Conservation (phyloP, 768 basidiomycete genomes). For the Pulveroboletus sp. region DNA sequence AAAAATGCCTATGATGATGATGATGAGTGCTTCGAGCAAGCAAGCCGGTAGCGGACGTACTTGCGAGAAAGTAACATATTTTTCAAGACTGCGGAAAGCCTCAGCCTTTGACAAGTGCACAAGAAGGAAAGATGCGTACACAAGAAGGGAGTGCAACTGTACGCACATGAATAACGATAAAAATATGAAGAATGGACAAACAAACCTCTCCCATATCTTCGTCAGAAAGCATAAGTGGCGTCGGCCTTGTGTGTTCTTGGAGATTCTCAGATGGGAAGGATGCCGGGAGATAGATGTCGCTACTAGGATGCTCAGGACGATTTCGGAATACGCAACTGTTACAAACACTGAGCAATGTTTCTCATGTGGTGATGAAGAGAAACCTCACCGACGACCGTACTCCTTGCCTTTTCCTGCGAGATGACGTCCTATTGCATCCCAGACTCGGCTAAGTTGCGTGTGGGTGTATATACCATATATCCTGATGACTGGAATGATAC, state of each 20-base stretch:
- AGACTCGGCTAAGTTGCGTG: constrained; percentile 44
- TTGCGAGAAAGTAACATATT: constrained; percentile 32
- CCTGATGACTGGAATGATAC: constrained; percentile 36
- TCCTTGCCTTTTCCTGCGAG: constrained; percentile 45
- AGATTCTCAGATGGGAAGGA: constrained; percentile 45
- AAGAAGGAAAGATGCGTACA: constrained; percentile 37
- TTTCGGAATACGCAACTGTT: constrained; percentile 47
- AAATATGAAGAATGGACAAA: neutral
- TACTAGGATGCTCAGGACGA: constrained; percentile 30
- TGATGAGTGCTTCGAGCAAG: constrained; percentile 36
- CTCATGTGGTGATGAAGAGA: neutral
- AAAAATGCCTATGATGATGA: constrained; percentile 18
- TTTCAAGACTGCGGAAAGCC: constrained; percentile 36
- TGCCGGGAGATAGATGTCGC: constrained; percentile 48
- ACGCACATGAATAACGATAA: neutral
- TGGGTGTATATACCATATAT: constrained; percentile 53
- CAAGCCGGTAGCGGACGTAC: constrained; percentile 12
- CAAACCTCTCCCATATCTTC: constrained; percentile 49
- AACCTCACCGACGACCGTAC: constrained; percentile 48
- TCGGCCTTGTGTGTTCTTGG: constrained; percentile 12
- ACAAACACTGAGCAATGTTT: neutral
- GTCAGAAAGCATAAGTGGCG: constrained; percentile 35
- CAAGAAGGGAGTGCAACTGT: constrained; percentile 58
- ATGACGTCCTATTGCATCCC: constrained; percentile 45
- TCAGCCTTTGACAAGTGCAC: constrained; percentile 30